Evolutionary conservation across 2,329 filamentous ascomycete species (phyloP), one percentile per base, ranked within the genome.

Genomic region (Aspergillus caelatus): DNA sequence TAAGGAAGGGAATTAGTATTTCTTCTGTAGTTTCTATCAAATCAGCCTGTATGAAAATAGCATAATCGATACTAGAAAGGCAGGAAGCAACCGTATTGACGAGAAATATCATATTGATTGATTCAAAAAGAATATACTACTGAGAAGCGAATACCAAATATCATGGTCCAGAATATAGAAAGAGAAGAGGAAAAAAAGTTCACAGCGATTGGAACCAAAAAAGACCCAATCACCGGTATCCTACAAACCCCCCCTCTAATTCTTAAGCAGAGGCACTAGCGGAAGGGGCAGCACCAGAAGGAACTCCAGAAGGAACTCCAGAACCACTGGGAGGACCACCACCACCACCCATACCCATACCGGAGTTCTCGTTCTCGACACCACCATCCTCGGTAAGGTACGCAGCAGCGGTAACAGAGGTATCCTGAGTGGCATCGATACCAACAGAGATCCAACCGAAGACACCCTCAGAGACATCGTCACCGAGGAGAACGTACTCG

Each of bases 401-500:
- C 3, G 72, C 74, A 4, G 76, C 75, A 28, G 74, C 66, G 4
- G 63, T 70, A 16, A 78, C 63, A 30, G 65, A 63, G 1, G 30
- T 65, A 36, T 77, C 71, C 39, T 76, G 71, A 3, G 77, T 75
- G 4, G 76, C 62, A 68, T 85, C 81, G 54, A 87, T 79, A 6
- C 82, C 85, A 48, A 86, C 76, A 4, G 79, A 79, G 63, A 87
- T 82, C 84, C 85, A 88, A 9, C 79, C 81, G 58, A 88, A 77
- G 36, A 87, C 68, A 43, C 85, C 85, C 57, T 86, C 84, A 4
- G 74, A 65, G 12, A 85, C 71, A 39, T 77, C 73, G 50, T 88
- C 81, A 9, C 86, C 86, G 2, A 89, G 80, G 16, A 83, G 78
- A 14, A 84, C 80, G 67, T 87, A 88, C 70, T 88, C 82, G 63